Conservation (phyloP, 176 grass and related monocot species). For the Musa troglodytarum region DNA sequence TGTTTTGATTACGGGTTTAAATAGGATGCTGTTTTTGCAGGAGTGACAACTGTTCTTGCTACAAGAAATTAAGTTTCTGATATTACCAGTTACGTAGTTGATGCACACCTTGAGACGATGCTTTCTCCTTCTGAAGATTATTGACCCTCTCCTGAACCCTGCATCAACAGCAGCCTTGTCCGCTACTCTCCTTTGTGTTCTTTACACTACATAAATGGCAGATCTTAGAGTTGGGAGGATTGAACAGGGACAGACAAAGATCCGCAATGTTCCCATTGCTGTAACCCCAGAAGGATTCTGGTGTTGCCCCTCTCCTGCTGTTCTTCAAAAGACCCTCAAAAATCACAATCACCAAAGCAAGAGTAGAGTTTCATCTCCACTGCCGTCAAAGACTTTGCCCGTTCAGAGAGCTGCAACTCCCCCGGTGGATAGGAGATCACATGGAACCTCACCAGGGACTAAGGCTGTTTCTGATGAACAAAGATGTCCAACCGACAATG, state of each 20-base stretch:
- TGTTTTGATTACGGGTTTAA: neutral
- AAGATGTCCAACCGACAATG: neutral
- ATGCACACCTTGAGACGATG: neutral
- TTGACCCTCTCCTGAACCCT: neutral
- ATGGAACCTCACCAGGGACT: neutral
- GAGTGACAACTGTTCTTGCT: neutral
- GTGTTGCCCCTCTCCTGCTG: constrained; percentile 87
- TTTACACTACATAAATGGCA: constrained; percentile 17
- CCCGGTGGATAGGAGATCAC: neutral
- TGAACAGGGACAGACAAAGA: constrained; percentile 23
- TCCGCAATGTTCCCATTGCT: constrained; percentile 64
- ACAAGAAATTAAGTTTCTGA: neutral
- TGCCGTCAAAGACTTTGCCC: neutral
- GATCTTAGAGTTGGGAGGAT: constrained; percentile 32
- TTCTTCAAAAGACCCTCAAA: constrained; percentile 78
- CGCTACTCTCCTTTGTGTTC: neutral
- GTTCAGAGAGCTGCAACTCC: neutral
- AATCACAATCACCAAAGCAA: constrained; percentile 43
- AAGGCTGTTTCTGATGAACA: constrained; percentile 15
- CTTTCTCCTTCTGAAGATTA: neutral
- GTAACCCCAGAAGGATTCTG: constrained; percentile 88
- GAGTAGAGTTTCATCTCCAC: constrained; percentile 9
- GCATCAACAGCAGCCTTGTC: neutral
- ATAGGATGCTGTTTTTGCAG: neutral
- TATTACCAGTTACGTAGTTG: neutral